Conservation (phyloP, 495 filamentous ascomycete genomes). For the Wilcoxina mikolae region DNA sequence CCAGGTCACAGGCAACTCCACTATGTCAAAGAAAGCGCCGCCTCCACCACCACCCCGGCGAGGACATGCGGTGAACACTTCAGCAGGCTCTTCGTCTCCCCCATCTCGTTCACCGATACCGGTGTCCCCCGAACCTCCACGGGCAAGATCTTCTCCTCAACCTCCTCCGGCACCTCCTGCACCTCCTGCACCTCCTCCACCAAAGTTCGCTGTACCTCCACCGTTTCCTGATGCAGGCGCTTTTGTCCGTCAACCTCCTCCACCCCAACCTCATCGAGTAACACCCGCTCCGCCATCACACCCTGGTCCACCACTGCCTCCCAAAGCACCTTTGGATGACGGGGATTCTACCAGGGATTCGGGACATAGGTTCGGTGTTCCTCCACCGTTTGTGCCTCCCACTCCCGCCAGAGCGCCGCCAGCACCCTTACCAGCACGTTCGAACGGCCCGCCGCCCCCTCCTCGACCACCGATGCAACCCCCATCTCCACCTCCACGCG, state of each 20-base stretch:
- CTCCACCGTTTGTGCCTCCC: conserved; percentile 66
- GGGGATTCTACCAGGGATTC: conserved; percentile 30
- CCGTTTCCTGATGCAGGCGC: conserved; percentile 76
- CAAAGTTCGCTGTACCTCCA: conserved; percentile 64
- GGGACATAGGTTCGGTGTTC: conserved; percentile 51
- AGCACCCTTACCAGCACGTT: conserved; percentile 22
- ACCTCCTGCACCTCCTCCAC: conserved; percentile 61
- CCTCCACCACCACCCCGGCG: conserved; percentile 79
- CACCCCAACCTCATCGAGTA: conserved; percentile 39
- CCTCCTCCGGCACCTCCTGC: conserved; percentile 44
- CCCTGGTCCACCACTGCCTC: conserved; percentile 64
- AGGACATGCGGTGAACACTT: conserved; percentile 33
- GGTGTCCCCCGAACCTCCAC: conserved; percentile 39
- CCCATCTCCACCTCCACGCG: conserved; percentile 20
- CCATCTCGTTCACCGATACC: conserved; percentile 43
- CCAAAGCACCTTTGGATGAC: conserved; percentile 72
- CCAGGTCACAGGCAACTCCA: conserved; percentile 50
- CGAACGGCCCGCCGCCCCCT: conserved; percentile 20
- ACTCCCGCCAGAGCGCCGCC: conserved; percentile 43
- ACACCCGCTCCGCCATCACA: conserved; percentile 45
- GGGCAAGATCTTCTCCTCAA: conserved; percentile 36
- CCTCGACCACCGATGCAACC: conserved; percentile 20
- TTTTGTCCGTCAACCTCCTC: conserved; percentile 45
- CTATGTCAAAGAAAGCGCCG: conserved; percentile 52
- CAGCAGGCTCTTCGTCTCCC: conserved; percentile 28